Base-by-base conservation (phyloP, 2,329 filamentous ascomycete genomes). In the Colletotrichum limetticola region DNA sequence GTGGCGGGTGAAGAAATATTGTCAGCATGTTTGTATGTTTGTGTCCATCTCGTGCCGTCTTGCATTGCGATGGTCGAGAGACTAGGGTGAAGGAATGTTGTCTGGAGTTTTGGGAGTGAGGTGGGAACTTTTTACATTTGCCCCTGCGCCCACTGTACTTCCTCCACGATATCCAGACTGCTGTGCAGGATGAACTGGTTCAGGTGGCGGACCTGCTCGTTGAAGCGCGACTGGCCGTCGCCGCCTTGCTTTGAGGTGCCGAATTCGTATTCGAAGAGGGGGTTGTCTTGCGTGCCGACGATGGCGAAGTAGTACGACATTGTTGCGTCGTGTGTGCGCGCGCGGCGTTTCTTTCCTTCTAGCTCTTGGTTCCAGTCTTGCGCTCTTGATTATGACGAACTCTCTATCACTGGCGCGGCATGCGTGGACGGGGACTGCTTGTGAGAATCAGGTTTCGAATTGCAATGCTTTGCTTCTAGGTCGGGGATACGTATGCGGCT, bases 231-330 rank as follows among this genome's bases (percentile, higher is more conserved):
- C 81, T 95, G 88, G 78, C 97, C 97, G 87, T 98, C 97, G 81
- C 96, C 96, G 85, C 96, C 95, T 78, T 95, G 93, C 84, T 98
- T 98, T 53, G 95, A 97, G 52, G 96, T 98, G 78, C 97, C 97
- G 82, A 99, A 99, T 81, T 98, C 95, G 84, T 97, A 91, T 85
- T 97, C 96, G 86, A 98, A 99, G 77, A 99, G 90, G 42, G 97
- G 96, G 81, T 96, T 97, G 86, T 99, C 97, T 78, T 95, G 94
- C 26, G 95, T 97, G 80, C 95, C 97, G 82, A 99, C 91, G 78
- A 99, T 98, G 80, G 94, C 94, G 85, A 99, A 98, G 87, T 98
- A 98, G 89, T 98, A 99, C 74, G 95, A 98, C 97, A 98, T 98
- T 76, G 77, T 42, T 42, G 5, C 14, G 14, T 42, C 87, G 68